These are phyloP conservation scores for Globisporangium alternatum DNA, from an alignment of 352 stramenopile genomes.

Conservation along the genomic window DNA sequence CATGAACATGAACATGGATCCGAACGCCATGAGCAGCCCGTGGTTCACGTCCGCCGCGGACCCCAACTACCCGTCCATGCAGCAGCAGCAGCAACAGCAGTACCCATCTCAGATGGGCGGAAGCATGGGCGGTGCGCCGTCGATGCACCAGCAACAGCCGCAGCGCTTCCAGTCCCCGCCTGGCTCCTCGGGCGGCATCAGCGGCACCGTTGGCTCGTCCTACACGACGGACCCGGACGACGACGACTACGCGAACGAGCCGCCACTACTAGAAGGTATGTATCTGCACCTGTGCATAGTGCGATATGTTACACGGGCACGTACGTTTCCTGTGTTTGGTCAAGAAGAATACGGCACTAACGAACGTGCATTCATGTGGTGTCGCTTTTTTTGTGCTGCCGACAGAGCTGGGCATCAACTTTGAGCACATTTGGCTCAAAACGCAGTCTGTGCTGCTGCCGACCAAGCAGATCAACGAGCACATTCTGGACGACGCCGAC, in stretches of 20 bases:
- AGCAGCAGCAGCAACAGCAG: constrained; percentile 12
- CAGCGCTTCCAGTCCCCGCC: constrained; percentile 24
- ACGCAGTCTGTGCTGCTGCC: constrained; percentile 94
- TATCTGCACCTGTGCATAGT: not conserved
- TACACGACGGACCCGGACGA: constrained; percentile 30
- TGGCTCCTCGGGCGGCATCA: constrained; percentile 16
- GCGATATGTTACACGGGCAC: not conserved
- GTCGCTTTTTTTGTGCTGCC: not conserved
- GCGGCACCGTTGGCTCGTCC: constrained; percentile 15
- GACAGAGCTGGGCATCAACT: constrained; percentile 96
- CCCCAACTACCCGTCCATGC: constrained; percentile 38
- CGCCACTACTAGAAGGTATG: constrained; percentile 93
- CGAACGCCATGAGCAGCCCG: constrained; percentile 49
- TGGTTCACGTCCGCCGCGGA: constrained; percentile 63
- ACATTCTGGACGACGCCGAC: constrained; percentile 91
- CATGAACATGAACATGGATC: constrained; percentile 85
- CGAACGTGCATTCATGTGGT: not conserved
- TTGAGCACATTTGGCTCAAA: constrained; percentile 97
- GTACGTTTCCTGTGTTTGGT: not conserved
- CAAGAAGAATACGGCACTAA: not conserved
- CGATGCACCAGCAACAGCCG: not conserved
- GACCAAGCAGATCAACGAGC: constrained; percentile 86
- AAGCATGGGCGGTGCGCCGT: not conserved
- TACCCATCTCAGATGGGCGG: constrained; percentile 5
- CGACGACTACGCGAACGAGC: constrained; percentile 95